Evolutionary conservation across 2,329 filamentous ascomycete species (phyloP).

Genomic region (Periconia sp.): DNA sequence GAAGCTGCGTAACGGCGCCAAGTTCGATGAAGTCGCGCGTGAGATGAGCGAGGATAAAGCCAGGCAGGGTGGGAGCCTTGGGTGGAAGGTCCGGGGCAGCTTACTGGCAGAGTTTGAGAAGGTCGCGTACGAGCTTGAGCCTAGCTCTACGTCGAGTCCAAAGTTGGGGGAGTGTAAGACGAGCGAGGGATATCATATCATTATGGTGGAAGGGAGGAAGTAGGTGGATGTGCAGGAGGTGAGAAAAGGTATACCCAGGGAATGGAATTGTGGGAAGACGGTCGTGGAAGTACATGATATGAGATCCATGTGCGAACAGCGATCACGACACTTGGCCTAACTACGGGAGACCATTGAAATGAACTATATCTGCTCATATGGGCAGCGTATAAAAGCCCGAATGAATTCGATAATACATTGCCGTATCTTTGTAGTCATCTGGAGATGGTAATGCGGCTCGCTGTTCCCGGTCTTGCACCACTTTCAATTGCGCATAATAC

Average conservation of each 20-base stretch:
- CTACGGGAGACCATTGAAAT: too few species aligned
- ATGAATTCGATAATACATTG: too few species aligned
- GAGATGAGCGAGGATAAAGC: slow-evolving; percentile 79
- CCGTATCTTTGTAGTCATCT: too few species aligned
- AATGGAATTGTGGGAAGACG: neutral
- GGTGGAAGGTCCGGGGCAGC: slow-evolving; percentile 71
- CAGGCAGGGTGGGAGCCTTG: slow-evolving; percentile 66
- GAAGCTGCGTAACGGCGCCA: slow-evolving; percentile 66
- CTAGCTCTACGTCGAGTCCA: slow-evolving; percentile 65
- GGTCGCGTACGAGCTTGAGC: slow-evolving; percentile 68
- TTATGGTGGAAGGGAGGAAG: slow-evolving; percentile 73
- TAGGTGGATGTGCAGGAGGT: slow-evolving; percentile 4
- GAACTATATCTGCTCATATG: too few species aligned
- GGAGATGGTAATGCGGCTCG: too few species aligned
- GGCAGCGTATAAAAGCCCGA: too few species aligned
- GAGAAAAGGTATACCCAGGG: neutral
- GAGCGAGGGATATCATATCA: slow-evolving; percentile 74
- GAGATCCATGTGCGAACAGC: neutral
- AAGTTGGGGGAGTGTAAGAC: slow-evolving; percentile 73
- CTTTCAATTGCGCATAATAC: too few species aligned
- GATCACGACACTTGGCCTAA: too few species aligned
- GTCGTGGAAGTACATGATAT: neutral
- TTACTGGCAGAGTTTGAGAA: slow-evolving; percentile 71
- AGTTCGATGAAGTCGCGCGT: slow-evolving; percentile 74
- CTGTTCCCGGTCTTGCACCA: too few species aligned